Percentiles rank a stretch among this genome's conserved stretches.
Conservation (phyloP, 2,329 filamentous ascomycete species). For the Hypoxylon sp. region DNA sequence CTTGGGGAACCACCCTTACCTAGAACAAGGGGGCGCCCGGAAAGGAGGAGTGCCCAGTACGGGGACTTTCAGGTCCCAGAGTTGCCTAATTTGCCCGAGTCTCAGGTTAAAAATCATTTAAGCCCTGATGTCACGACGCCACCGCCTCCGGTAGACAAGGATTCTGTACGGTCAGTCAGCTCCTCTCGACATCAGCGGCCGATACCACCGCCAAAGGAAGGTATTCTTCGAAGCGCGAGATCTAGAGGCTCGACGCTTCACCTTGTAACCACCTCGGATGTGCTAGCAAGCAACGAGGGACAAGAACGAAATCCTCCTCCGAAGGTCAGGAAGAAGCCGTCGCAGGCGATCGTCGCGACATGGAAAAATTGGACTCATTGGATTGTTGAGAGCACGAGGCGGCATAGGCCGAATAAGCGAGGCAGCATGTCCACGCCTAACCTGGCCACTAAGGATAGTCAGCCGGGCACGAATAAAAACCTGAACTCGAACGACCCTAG, state of each 20-base stretch:
- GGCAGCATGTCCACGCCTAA: conserved; percentile 72
- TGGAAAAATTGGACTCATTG: conserved; percentile 76
- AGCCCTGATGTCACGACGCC: conserved; percentile 63
- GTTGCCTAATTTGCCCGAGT: conserved; percentile 81
- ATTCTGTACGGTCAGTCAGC: conserved; percentile 79
- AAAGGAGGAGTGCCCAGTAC: conserved; percentile 78
- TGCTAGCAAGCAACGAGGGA: conserved; percentile 55
- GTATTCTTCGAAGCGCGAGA: conserved; percentile 73
- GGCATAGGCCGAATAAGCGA: conserved; percentile 64
- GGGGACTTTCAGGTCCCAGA: conserved; percentile 77
- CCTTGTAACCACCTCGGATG: conserved; percentile 77
- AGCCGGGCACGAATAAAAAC: conserved; percentile 56
- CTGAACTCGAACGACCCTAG: conserved; percentile 68
- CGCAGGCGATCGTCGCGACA: conserved; percentile 69
- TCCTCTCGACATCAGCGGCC: conserved; percentile 82
- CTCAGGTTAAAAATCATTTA: conserved; percentile 59
- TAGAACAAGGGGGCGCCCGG: conserved; percentile 79
- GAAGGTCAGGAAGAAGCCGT: conserved; percentile 69
- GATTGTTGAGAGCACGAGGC: conserved; percentile 70
- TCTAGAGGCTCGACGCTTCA: conserved; percentile 89
- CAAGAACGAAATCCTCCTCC: conserved; percentile 52
- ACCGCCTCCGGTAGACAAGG: conserved; percentile 83
- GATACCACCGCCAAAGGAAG: conserved; percentile 88
- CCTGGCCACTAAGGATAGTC: conserved; percentile 64
- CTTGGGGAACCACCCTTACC: conserved; percentile 65